A percentile compares a stretch with the other conserved stretches of the same genome.
Evolutionary conservation across 2,329 filamentous ascomycete species (phyloP).

Genomic region (Hypoxylon sp.): DNA sequence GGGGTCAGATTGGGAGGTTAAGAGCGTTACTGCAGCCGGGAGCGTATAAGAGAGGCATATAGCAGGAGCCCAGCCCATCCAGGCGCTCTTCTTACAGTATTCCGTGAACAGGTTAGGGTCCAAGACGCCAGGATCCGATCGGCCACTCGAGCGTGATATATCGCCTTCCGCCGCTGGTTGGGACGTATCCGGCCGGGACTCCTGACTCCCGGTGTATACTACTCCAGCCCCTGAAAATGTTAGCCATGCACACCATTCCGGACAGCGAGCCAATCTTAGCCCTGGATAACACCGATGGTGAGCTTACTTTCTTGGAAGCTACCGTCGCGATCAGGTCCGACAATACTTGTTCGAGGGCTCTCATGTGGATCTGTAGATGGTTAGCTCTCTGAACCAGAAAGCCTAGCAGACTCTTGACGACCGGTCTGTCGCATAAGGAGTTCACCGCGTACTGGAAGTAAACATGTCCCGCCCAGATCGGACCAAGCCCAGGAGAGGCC

Average conservation of each 20-base stretch:
- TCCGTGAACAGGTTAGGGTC: background rate
- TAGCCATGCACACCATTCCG: background rate
- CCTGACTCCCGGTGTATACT: background rate
- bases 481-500: constrained; percentile 1
- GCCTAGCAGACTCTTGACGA: background rate
- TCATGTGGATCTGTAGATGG: background rate
- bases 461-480: constrained; percentile 6
- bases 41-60: constrained; percentile 2
- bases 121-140: background rate
- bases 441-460: background rate
- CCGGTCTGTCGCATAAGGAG: background rate
- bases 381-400: background rate
- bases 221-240: background rate
- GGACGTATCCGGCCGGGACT: background rate
- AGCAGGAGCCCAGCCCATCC: constrained; percentile 7
- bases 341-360: background rate
- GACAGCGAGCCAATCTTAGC: background rate
- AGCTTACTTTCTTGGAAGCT: constrained; percentile 2
- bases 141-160: background rate
- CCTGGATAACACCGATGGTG: background rate
- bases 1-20: background rate
- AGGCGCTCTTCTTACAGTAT: constrained; percentile 4
- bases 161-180: background rate
- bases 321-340: background rate
- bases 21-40: background rate